Evolutionary conservation across 148 eudicot genomes (phyloP), one percentile per base, ranked within the genome.

Genomic region (Suaeda aralocaspica): DNA sequence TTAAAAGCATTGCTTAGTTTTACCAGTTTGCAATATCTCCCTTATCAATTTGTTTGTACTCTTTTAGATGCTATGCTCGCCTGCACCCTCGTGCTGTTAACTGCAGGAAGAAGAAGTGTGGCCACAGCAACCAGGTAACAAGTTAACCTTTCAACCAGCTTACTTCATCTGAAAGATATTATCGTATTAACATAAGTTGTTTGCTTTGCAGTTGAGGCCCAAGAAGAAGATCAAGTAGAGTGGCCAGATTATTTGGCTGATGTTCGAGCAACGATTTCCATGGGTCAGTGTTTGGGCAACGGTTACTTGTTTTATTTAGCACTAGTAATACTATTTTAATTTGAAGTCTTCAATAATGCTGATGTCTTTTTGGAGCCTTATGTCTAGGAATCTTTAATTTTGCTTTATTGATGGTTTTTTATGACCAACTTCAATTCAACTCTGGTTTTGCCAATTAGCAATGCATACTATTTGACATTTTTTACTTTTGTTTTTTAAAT

Each of bases 191-290:
- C 59, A 1, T 33, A 1, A 2, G 10, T 3, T 24, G 1, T 39
- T 25, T 42, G 55, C 2, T 39, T 53, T 67, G 76, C 81, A 77
- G 84, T 67, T 81, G 81, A 81, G 84, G 84, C 84, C 84, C 30
- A 81, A 81, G 81, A 77, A 81, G 79, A 81, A 81, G 79, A 71
- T 81, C 36, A 81, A 81, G 84, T 81, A 81, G 84, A 81, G 49
- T 6, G 57, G 14, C 26, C 22, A 51, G 46, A n/a, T 29, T 56
- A 55, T 73, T 25, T 33, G 70, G 74, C 64, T 26, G 66, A 18
- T 67, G 68, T 67, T 67, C 30, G 8, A 60, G 18, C 71, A 68
- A 12, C 36, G 22, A 11, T 29, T 62, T 51, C 46, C 26, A 16
- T 19, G 39, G 26, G 0, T 59, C 2, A 19, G 36, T 66, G 71